Percentiles rank a stretch among this genome's conserved stretches.
These are phyloP conservation scores for Yamadazyma conglobata DNA, from an alignment of 1,139 yeast species.

Conservation along the genomic window DNA sequence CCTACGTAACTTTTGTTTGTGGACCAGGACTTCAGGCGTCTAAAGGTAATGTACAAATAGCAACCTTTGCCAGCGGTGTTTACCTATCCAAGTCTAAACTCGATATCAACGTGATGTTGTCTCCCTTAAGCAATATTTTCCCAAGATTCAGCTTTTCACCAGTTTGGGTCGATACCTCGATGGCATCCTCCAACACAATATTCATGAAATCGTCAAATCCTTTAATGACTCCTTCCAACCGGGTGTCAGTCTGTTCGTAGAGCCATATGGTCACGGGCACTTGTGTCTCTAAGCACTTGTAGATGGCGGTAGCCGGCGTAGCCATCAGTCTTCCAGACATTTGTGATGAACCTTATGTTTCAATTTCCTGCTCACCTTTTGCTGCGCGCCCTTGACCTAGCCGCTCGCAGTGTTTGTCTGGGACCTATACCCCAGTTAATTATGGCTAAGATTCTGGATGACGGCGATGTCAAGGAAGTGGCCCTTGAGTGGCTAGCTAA, in stretches of 20 bases:
- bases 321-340: constrained; percentile 37
- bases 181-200: constrained; percentile 86
- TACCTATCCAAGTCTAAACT: constrained; percentile 38
- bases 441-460: too few species aligned
- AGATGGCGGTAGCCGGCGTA: constrained; percentile 90
- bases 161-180: constrained; percentile 52
- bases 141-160: constrained; percentile 42
- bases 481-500: constrained; percentile 53
- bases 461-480: constrained; percentile 20
- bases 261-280: constrained; percentile 81
- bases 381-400: too few species aligned
- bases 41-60: too few species aligned
- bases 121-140: constrained; percentile 82
- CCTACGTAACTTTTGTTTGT: too few species aligned
- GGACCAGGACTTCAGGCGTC: too few species aligned
- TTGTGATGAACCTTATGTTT: too few species aligned
- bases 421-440: too few species aligned
- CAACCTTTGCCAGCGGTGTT: too few species aligned
- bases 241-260: constrained; percentile 73
- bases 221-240: constrained; percentile 78
- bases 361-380: too few species aligned
- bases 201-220: constrained; percentile 99
- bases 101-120: constrained; percentile 81
- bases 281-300: constrained; percentile 82
- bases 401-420: too few species aligned